These are phyloP conservation scores for Coemansia sp. DNA, from an alignment of 192 early-diverging fungal genomes.

Conservation along the genomic window DNA sequence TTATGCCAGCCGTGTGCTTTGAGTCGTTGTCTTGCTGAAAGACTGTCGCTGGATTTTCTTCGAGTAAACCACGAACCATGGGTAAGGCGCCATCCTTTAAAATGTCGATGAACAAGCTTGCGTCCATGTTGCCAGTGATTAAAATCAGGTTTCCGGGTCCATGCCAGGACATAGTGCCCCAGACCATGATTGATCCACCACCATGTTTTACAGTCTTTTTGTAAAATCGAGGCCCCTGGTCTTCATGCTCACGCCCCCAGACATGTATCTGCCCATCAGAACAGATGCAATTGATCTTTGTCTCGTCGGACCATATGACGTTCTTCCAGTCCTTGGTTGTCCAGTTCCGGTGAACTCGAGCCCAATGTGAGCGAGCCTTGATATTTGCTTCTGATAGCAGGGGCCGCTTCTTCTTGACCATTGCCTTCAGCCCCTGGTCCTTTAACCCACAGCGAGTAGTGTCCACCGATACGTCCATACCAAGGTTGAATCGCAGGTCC, in stretches of 20 bases:
- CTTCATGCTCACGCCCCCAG: constrained; percentile 7
- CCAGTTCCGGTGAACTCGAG: constrained; percentile 24
- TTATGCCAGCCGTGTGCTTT: constrained; percentile 12
- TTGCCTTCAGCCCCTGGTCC: background rate
- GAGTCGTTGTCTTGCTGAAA: constrained; percentile 34
- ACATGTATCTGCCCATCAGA: constrained; percentile 35
- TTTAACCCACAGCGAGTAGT: background rate
- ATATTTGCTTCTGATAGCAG: background rate
- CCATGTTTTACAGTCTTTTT: constrained; percentile 28
- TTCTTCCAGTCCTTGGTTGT: constrained; percentile 26
- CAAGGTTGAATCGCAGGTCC: background rate
- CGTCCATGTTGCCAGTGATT: constrained; percentile 17
- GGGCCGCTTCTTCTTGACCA: background rate
- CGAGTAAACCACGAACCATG: background rate
- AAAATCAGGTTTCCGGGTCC: constrained; percentile 10
- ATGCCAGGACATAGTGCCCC: constrained; percentile 23
- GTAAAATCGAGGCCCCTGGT: constrained; percentile 5
- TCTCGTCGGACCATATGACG: constrained; percentile 45
- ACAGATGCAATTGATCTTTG: constrained; percentile 37
- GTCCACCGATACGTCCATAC: background rate
- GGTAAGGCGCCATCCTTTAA: background rate
- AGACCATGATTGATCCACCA: constrained; percentile 29
- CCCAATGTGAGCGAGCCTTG: constrained; percentile 7
- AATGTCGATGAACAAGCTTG: background rate
- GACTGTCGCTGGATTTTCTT: background rate